These are phyloP conservation scores for Decorospora gaudefroyi DNA, from an alignment of 2,329 filamentous ascomycete genomes.

Conservation along the genomic window DNA sequence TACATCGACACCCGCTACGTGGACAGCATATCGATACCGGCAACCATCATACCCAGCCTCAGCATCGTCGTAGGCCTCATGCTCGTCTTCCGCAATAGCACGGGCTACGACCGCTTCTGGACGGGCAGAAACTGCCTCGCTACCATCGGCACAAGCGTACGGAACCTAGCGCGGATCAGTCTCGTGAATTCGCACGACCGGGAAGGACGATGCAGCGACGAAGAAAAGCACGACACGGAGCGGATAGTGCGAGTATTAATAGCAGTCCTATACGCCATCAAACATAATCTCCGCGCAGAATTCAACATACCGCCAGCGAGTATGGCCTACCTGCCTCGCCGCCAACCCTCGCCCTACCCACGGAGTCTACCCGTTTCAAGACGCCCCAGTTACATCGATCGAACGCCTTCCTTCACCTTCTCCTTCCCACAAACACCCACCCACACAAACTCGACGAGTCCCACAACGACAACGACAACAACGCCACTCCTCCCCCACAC, in stretches of 20 bases:
- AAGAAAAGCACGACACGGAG: slow-evolving; percentile 62
- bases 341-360: no score
- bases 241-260: slow-evolving; percentile 62
- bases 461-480: slow-evolving; percentile 20
- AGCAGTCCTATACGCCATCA: slow-evolving; percentile 66
- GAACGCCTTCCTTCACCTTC: slow-evolving; percentile 5
- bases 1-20: slow-evolving; percentile 59
- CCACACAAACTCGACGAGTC: background rate
- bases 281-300: slow-evolving; percentile 66
- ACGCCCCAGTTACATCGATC: slow-evolving; percentile 38
- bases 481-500: slow-evolving; percentile 28
- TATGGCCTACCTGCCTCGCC: slow-evolving; percentile 27
- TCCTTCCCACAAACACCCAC: slow-evolving; percentile 1
- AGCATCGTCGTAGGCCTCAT: slow-evolving; percentile 70
- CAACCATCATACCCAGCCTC: slow-evolving; percentile 64
- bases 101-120: slow-evolving; percentile 69
- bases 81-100: slow-evolving; percentile 69
- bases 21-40: slow-evolving; percentile 59
- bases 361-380: slow-evolving; percentile 23
- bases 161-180: slow-evolving; percentile 63
- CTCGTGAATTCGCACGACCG: slow-evolving; percentile 53
- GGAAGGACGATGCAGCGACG: slow-evolving; percentile 27
- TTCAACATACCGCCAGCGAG: slow-evolving; percentile 54
- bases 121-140: slow-evolving; percentile 62
- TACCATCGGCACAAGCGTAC: slow-evolving; percentile 61